Percentiles rank a stretch among this genome's conserved stretches.
phyloP scores from a whole-genome alignment of 495 filamentous ascomycete genomes.

The Polyplosphaeria fusca region DNA sequence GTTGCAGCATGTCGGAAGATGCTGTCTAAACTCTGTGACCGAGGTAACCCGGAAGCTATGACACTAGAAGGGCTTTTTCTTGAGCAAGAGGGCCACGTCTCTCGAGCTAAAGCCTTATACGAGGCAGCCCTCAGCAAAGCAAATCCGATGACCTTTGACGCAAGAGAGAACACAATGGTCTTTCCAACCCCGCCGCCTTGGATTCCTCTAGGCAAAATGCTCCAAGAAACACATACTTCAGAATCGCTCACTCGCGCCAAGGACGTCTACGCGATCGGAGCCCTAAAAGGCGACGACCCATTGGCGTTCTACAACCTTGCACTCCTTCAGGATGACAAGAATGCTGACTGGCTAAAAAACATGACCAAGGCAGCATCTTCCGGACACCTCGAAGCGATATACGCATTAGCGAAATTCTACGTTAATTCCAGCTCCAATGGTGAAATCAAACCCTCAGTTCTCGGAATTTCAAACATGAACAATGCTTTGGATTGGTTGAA shows the following conservation, averaged over 20 bases:
- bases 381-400: conserved; percentile 21
- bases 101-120: conserved; percentile 11
- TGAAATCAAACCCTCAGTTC: background rate
- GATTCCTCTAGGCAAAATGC: conserved; percentile 2
- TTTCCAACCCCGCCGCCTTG: background rate
- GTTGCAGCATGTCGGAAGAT: background rate
- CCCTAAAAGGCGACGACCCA: conserved; percentile 26
- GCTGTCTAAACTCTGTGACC: conserved; percentile 6
- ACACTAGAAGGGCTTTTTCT: conserved; percentile 18
- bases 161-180: background rate
- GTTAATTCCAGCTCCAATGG: background rate
- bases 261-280: conserved; percentile 15
- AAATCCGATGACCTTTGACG: background rate
- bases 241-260: conserved; percentile 9
- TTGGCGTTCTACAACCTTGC: conserved; percentile 29
- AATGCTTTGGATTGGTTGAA: conserved; percentile 11
- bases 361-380: conserved; percentile 31
- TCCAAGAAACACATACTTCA: background rate
- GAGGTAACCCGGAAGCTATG: conserved; percentile 21
- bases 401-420: conserved; percentile 25
- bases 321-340: conserved; percentile 1
- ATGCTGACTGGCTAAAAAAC: conserved; percentile 20
- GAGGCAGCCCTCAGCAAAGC: conserved; percentile 4
- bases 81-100: conserved; percentile 4
- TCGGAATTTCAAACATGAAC: background rate